phyloP scores from a whole-genome alignment of 441 rosid species.

The Corymbia calophylla region DNA sequence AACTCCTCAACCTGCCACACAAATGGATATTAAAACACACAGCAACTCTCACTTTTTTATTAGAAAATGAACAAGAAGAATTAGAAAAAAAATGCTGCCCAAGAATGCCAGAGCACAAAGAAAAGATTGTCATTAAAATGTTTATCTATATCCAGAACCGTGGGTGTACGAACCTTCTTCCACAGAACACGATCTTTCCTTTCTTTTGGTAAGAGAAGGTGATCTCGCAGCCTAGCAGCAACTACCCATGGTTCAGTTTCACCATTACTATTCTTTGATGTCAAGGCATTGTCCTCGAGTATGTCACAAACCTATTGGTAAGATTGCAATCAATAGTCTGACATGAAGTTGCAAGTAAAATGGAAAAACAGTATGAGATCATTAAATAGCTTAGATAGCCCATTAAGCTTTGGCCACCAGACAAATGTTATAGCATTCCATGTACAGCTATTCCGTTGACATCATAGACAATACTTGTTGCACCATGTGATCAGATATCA shows the following conservation, averaged over 20 bases:
- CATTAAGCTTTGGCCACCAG: background rate
- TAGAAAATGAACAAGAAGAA: background rate
- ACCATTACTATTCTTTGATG: slow-evolving; percentile 34
- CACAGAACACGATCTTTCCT: slow-evolving; percentile 72
- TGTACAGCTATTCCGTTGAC: background rate
- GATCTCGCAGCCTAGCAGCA: slow-evolving; percentile 77
- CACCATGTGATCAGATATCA: background rate
- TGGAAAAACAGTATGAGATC: background rate
- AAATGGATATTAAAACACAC: background rate
- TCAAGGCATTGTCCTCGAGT: slow-evolving; percentile 81
- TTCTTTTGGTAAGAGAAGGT: slow-evolving; percentile 80
- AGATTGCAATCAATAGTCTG: background rate
- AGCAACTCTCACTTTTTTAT: background rate
- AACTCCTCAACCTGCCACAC: slow-evolving; percentile 72
- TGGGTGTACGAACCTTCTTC: slow-evolving; percentile 46
- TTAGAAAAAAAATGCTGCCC: background rate
- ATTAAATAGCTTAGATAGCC: background rate
- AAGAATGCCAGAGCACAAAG: background rate
- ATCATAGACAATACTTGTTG: background rate
- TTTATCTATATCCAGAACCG: background rate
- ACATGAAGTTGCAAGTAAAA: background rate
- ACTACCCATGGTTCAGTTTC: slow-evolving; percentile 78
- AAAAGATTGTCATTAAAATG: background rate
- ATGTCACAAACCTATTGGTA: slow-evolving; percentile 61
- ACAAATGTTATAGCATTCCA: background rate